Percentiles rank a stretch among this genome's conserved stretches.
Conservation (phyloP, 2,329 filamentous ascomycete genomes). For the Hypoxylon sp. region DNA sequence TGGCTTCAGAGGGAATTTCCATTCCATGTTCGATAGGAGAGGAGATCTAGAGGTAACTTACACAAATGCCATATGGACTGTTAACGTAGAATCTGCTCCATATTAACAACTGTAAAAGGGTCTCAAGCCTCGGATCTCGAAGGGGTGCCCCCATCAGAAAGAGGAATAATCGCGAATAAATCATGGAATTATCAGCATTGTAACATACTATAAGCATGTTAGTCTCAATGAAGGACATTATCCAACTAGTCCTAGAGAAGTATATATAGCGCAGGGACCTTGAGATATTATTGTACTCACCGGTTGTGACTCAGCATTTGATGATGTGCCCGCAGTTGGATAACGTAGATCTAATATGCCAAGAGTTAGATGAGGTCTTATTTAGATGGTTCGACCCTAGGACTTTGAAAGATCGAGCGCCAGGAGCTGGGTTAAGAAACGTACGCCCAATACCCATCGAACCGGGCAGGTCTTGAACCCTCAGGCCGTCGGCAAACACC, state of each 20-base stretch:
- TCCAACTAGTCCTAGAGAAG: not conserved
- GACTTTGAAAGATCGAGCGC: not conserved
- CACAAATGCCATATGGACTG: constrained; percentile 81
- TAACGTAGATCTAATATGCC: constrained; percentile 76
- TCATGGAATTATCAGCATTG: not conserved
- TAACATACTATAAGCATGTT: constrained; percentile 27
- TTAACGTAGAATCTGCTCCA: constrained; percentile 80
- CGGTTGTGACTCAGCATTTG: constrained; percentile 87
- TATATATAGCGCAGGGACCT: not conserved
- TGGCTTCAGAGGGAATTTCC: not conserved
- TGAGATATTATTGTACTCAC: constrained; percentile 12
- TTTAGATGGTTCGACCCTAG: not conserved
- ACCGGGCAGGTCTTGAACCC: constrained; percentile 80
- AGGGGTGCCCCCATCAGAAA: not conserved
- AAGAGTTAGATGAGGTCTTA: constrained; percentile 3
- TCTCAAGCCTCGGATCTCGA: not conserved
- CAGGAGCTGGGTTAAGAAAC: constrained; percentile 3
- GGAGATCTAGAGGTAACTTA: constrained; percentile 10
- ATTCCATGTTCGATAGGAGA: not conserved
- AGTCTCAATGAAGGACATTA: constrained; percentile 3
- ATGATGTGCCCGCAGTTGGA: constrained; percentile 86
- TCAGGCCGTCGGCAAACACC: constrained; percentile 84
- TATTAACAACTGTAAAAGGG: constrained; percentile 15
- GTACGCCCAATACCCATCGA: constrained; percentile 82
- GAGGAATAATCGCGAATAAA: not conserved